Conservation (phyloP, 805 yeast species). For the Schwanniomyces polymorphus region DNA sequence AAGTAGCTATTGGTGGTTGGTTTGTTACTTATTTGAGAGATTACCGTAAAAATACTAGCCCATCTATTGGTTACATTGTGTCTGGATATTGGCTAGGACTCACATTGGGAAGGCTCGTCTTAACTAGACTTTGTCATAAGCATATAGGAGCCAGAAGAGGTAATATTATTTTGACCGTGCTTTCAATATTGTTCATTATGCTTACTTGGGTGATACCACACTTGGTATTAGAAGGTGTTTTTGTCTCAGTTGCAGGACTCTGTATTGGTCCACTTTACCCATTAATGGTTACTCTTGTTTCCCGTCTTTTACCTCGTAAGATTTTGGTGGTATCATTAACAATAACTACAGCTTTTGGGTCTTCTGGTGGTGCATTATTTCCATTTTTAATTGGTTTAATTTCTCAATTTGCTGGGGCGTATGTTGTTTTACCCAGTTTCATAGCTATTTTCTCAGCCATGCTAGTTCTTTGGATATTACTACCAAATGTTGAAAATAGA, state of each 20-base stretch:
- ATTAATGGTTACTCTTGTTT: slow-evolving; percentile 46
- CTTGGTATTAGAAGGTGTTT: slow-evolving; percentile 45
- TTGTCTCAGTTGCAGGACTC: slow-evolving; percentile 53
- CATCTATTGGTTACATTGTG: slow-evolving; percentile 59
- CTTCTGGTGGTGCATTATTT: slow-evolving; percentile 57
- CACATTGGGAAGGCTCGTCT: slow-evolving; percentile 58
- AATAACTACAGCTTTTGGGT: slow-evolving; percentile 54
- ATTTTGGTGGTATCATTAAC: slow-evolving; percentile 52
- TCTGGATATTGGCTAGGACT: slow-evolving; percentile 75
- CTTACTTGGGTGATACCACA: slow-evolving; percentile 51
- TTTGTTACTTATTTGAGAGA: slow-evolving; percentile 61
- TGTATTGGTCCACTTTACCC: slow-evolving; percentile 69
- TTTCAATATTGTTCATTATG: slow-evolving; percentile 38
- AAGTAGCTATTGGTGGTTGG: slow-evolving; percentile 73
- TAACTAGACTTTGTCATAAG: slow-evolving; percentile 43
- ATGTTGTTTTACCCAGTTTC: slow-evolving; percentile 49
- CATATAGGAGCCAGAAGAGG: slow-evolving; percentile 46
- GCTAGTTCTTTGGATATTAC: slow-evolving; percentile 18
- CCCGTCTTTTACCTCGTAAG: slow-evolving; percentile 48
- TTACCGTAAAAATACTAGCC: slow-evolving; percentile 48
- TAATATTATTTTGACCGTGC: slow-evolving; percentile 30
- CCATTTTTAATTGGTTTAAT: slow-evolving; percentile 55
- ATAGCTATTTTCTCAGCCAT: slow-evolving; percentile 36
- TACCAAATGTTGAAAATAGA: slow-evolving; percentile 11
- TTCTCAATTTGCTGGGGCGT: slow-evolving; percentile 47